Percentiles rank a stretch among this genome's conserved stretches.
phyloP scores from a whole-genome alignment of 495 filamentous ascomycete genomes.

The Tuber microsphaerosporum region DNA sequence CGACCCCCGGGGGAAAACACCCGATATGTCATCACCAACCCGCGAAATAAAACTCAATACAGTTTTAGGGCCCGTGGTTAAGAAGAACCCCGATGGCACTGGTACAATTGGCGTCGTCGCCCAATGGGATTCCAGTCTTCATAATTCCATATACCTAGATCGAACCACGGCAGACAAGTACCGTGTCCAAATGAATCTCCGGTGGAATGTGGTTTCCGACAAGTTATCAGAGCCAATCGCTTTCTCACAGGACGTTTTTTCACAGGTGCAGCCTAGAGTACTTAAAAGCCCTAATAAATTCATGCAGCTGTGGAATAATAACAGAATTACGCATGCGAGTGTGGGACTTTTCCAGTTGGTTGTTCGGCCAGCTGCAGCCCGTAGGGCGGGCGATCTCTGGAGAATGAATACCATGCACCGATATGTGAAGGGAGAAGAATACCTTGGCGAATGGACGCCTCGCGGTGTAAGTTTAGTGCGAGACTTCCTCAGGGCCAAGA shows the following conservation, averaged over 20 bases:
- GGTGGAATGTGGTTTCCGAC: slow-evolving; percentile 72
- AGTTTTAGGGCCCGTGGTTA: slow-evolving; percentile 63
- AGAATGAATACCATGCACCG: slow-evolving; percentile 90
- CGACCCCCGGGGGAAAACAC: slow-evolving; percentile 74
- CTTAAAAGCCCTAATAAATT: slow-evolving; percentile 83
- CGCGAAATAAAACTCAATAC: slow-evolving; percentile 72
- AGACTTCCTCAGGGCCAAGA: slow-evolving; percentile 68
- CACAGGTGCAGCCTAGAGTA: slow-evolving; percentile 76
- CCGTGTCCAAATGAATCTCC: slow-evolving; percentile 76
- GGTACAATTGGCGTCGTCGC: slow-evolving; percentile 75
- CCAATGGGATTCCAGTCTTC: slow-evolving; percentile 94
- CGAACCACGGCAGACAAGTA: slow-evolving; percentile 84
- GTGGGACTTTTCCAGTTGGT: slow-evolving; percentile 76
- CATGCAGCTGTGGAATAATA: slow-evolving; percentile 74
- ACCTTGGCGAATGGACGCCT: slow-evolving; percentile 73
- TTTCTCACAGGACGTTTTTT: slow-evolving; percentile 69
- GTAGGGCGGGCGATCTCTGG: slow-evolving; percentile 88
- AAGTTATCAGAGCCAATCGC: slow-evolving; percentile 74
- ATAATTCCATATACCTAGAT: slow-evolving; percentile 82
- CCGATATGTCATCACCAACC: slow-evolving; percentile 62
- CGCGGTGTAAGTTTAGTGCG: slow-evolving; percentile 78
- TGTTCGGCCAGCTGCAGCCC: slow-evolving; percentile 79
- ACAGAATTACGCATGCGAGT: slow-evolving; percentile 77
- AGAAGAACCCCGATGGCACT: slow-evolving; percentile 81
- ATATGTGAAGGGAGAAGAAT: slow-evolving; percentile 91